phyloP scores from a whole-genome alignment of 2,329 filamentous ascomycete genomes.

The Cadophora gregata region DNA sequence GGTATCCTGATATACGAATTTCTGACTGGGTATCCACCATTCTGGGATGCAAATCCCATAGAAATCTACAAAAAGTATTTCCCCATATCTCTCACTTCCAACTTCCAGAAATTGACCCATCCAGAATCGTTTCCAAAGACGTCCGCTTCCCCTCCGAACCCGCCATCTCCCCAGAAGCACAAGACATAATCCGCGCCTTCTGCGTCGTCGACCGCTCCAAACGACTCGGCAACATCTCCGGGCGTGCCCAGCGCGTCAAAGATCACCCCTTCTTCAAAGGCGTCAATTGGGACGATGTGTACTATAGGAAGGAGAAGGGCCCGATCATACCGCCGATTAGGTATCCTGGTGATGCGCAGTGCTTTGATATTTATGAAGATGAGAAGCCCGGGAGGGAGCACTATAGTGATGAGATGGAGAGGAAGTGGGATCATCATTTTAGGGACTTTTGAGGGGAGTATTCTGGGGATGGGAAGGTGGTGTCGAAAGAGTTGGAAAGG shows the following conservation, averaged over 20 bases:
- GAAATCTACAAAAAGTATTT: constrained; percentile 80
- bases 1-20: constrained; percentile 87
- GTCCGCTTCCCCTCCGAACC: constrained; percentile 74
- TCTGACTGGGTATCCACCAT: constrained; percentile 82
- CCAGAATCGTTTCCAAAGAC: constrained; percentile 78
- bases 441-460: constrained; percentile 72
- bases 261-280: constrained; percentile 76
- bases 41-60: constrained; percentile 86
- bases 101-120: constrained; percentile 8
- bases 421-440: constrained; percentile 74
- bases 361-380: constrained; percentile 84
- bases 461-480: not conserved
- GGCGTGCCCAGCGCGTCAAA: constrained; percentile 75
- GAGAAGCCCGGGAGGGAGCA: constrained; percentile 68
- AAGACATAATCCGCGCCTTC: constrained; percentile 76
- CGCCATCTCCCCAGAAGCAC: constrained; percentile 67
- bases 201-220: constrained; percentile 81
- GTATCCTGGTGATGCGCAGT: constrained; percentile 76
- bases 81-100: not conserved
- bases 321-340: constrained; percentile 79
- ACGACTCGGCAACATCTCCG: constrained; percentile 78
- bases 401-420: constrained; percentile 72
- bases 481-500: not conserved
- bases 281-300: constrained; percentile 76
- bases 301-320: constrained; percentile 66